These are phyloP conservation scores for Phoma sp. DNA, from an alignment of 2,329 filamentous ascomycete species.

Conservation along the genomic window DNA sequence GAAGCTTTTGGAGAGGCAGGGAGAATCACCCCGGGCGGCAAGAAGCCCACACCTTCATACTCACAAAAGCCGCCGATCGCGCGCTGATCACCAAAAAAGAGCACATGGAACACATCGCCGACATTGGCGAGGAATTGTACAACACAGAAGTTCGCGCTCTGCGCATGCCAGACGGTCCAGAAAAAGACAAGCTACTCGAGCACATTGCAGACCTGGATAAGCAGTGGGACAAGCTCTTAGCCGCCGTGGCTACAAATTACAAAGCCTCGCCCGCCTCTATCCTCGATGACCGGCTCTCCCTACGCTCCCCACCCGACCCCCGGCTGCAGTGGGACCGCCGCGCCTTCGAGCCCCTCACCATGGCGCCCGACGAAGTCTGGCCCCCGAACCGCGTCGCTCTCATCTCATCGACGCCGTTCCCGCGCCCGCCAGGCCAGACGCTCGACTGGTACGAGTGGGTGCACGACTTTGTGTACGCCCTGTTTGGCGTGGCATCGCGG, in stretches of 20 bases:
- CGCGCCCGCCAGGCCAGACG: slow-evolving; percentile 19
- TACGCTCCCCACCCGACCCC: slow-evolving; percentile 28
- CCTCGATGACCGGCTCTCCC: slow-evolving; percentile 39
- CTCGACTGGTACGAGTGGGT: slow-evolving; percentile 34
- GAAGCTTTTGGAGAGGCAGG: not conserved
- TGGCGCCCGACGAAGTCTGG: slow-evolving; percentile 68
- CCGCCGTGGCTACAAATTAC: slow-evolving; percentile 11
- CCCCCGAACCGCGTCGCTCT: slow-evolving; percentile 66
- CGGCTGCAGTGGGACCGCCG: slow-evolving; percentile 70
- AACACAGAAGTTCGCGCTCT: slow-evolving; percentile 38
- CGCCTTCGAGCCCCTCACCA: slow-evolving; percentile 71
- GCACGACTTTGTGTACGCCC: slow-evolving; percentile 36
- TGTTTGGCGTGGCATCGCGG: slow-evolving; percentile 15
- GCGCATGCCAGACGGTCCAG: slow-evolving; percentile 25
- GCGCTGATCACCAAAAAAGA: slow-evolving; percentile 7
- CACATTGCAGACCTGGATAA: slow-evolving; percentile 49
- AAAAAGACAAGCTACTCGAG: slow-evolving; percentile 35
- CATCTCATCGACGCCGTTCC: slow-evolving; percentile 71
- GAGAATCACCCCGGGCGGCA: slow-evolving; percentile 16
- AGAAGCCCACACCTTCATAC: slow-evolving; percentile 4
- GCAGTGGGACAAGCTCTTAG: slow-evolving; percentile 12
- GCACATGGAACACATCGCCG: slow-evolving; percentile 26
- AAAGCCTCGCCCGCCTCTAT: slow-evolving; percentile 14
- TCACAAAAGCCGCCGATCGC: slow-evolving; percentile 7
- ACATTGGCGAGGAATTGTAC: slow-evolving; percentile 38